Percentiles rank a stretch among this genome's conserved stretches.
These are phyloP conservation scores for Clavispora phyllophila DNA, from an alignment of 805 yeast species.

Conservation along the genomic window DNA sequence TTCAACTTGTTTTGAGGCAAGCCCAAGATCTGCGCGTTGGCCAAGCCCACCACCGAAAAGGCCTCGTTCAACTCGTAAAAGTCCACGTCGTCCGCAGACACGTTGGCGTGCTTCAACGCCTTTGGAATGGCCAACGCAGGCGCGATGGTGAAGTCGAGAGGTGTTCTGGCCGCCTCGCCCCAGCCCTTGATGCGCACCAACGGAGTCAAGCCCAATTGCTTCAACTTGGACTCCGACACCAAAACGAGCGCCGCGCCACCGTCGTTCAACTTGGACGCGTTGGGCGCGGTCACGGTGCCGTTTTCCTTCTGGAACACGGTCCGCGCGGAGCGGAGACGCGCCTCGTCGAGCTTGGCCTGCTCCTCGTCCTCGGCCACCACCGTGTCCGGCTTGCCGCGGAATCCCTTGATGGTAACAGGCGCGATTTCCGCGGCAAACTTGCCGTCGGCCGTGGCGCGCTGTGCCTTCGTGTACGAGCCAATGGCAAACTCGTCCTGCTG, in stretches of 20 bases:
- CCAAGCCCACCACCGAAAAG: slow-evolving; percentile 92
- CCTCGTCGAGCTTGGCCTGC: slow-evolving; percentile 68
- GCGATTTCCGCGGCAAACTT: slow-evolving; percentile 80
- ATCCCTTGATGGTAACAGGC: slow-evolving; percentile 85
- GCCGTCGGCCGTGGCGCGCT: slow-evolving; percentile 70
- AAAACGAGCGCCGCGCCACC: slow-evolving; percentile 96
- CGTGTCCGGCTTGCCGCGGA: slow-evolving; percentile 81
- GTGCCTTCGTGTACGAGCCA: slow-evolving; percentile 80
- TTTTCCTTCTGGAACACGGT: slow-evolving; percentile 91
- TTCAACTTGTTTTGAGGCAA: slow-evolving; percentile 67
- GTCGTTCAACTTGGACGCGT: slow-evolving; percentile 93
- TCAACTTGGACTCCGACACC: slow-evolving; percentile 78
- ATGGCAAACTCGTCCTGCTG: slow-evolving; percentile 88
- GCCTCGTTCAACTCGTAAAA: slow-evolving; percentile 97
- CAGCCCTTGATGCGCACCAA: slow-evolving; percentile 85
- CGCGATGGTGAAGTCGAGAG: slow-evolving; percentile 93
- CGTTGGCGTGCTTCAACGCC: slow-evolving; percentile 83
- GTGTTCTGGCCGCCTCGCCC: slow-evolving; percentile 98
- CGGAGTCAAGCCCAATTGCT: slow-evolving; percentile 84
- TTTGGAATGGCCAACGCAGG: slow-evolving; percentile 95
- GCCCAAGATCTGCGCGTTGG: slow-evolving; percentile 68
- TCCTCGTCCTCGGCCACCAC: slow-evolving; percentile 80
- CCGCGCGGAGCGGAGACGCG: slow-evolving; percentile 75
- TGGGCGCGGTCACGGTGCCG: slow-evolving; percentile 96
- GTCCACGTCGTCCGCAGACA: slow-evolving; percentile 65